Conservation (phyloP, 441 rosid species). For the Croton laevigatus region DNA sequence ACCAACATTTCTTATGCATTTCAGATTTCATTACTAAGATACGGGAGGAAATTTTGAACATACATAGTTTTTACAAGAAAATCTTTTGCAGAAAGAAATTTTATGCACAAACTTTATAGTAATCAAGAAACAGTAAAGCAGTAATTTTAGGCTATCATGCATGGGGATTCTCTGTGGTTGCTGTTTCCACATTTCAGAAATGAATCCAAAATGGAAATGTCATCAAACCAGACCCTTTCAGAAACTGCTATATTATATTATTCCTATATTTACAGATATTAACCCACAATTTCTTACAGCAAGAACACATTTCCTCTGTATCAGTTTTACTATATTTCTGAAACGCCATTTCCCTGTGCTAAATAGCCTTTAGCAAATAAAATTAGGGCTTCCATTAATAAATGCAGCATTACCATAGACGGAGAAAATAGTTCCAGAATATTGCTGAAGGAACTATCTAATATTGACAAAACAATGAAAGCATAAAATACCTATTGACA, state of each 20-base stretch:
- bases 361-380: not conserved
- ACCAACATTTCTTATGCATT: not conserved
- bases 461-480: not conserved
- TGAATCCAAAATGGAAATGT: too few species aligned
- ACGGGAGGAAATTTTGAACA: not conserved
- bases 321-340: too few species aligned
- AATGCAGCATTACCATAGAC: not conserved
- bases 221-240: too few species aligned
- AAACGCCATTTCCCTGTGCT: too few species aligned
- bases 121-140: not conserved
- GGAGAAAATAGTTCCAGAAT: not conserved
- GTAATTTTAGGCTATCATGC: too few species aligned
- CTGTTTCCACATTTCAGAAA: too few species aligned
- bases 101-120: not conserved
- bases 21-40: not conserved
- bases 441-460: not conserved
- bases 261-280: too few species aligned
- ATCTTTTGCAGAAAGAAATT: not conserved
- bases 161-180: too few species aligned
- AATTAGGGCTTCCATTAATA: not conserved
- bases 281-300: too few species aligned
- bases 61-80: not conserved
- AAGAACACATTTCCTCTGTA: too few species aligned
- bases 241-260: too few species aligned
- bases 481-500: conserved; percentile 61